Evolutionary conservation across 768 basidiomycete genomes (phyloP), one percentile per base, ranked within the genome.

Genomic region (Arthromyces matolae): DNA sequence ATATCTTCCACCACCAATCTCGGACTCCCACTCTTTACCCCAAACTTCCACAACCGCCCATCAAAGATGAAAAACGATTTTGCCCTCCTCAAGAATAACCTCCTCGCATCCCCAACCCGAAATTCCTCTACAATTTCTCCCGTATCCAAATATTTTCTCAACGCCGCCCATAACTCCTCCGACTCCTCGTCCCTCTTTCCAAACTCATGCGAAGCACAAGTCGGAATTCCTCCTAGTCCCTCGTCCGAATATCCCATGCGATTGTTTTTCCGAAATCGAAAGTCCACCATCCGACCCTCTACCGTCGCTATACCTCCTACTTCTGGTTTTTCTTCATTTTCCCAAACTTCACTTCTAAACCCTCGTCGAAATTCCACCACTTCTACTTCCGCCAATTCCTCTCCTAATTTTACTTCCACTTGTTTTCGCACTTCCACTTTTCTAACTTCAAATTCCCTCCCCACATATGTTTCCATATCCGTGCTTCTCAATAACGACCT

Each of bases 1-100:
- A 14, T 0, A 12, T 62, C 50, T n/a, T 43, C 40, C 3, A 69
- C 55, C 1, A 68, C 63, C 0, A 67, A 50, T 5, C 57, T 24
- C 4, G 67, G 66, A 3, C 43, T 43, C 14, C 29, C 1, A 5
- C 43, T 42, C 5, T 43, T 33, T 14, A 44, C 49, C 0, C 35
- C 28, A 3, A 23, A n/a, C 60, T n/a, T n/a, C n/a, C 59, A 66
- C 0, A 68, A 42, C 1, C 52, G 23, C 1, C 51, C 34, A 19
- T 60, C 48, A 10, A 54, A 41, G 2, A 61, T 7, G 6, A 65
- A 58, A 42, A 53, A 49, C 1, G 5, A 4, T 22, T 39, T 47
- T 13, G 45, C 31, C 8, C 18, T 19, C 3, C 35, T 8, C 8
- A 47, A 28, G 28, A 47, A 47, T n/a, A 27, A 23, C 13, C 4